Conservation (phyloP, 768 basidiomycete genomes). For the Termitomyces sp. region DNA sequence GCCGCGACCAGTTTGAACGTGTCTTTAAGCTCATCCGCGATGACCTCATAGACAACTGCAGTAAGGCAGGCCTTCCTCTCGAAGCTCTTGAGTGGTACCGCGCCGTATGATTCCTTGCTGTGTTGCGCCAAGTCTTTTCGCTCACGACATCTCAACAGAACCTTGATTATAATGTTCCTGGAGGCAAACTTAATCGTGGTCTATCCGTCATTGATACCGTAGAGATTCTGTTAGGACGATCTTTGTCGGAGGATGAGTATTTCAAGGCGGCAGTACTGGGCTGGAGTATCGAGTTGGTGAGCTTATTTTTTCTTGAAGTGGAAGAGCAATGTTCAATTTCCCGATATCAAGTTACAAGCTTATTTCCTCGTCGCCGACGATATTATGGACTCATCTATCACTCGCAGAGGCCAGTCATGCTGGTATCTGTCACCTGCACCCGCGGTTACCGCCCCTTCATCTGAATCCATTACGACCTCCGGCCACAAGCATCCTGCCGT, state of each 20-base stretch:
- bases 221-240: constrained; percentile 74
- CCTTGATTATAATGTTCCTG: constrained; percentile 91
- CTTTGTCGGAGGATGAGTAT: constrained; percentile 80
- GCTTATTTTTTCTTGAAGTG: constrained; percentile 19
- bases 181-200: constrained; percentile 96
- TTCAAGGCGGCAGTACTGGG: constrained; percentile 83
- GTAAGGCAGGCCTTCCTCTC: constrained; percentile 69
- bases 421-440: constrained; percentile 62
- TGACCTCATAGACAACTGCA: constrained; percentile 70
- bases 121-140: background rate
- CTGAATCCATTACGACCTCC: constrained; percentile 7
- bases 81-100: constrained; percentile 86
- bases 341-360: constrained; percentile 75
- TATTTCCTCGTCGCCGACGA: constrained; percentile 97
- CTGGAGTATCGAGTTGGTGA: constrained; percentile 92
- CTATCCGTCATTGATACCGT: constrained; percentile 92
- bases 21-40: constrained; percentile 70
- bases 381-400: constrained; percentile 95
- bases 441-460: constrained; percentile 14
- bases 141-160: constrained; percentile 40
- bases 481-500: constrained; percentile 36
- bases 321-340: background rate
- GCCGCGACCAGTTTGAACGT: constrained; percentile 60
- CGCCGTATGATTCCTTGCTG: constrained; percentile 44
- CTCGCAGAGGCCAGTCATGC: constrained; percentile 91